These are phyloP conservation scores for Gonapodya prolifera DNA, from an alignment of 192 early-diverging fungal genomes.

Conservation along the genomic window DNA sequence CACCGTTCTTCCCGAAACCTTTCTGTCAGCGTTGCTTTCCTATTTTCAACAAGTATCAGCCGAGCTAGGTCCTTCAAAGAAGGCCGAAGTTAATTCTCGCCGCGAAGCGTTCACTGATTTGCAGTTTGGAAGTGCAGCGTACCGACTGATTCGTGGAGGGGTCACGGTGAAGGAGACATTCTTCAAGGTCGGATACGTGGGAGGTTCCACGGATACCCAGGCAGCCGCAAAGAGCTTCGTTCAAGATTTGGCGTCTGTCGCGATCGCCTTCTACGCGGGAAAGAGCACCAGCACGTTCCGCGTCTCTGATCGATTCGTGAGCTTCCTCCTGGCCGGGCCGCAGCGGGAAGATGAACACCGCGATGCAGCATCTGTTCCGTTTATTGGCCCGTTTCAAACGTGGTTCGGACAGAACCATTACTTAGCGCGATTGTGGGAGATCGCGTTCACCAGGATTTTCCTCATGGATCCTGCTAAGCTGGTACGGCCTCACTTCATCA, in stretches of 20 bases:
- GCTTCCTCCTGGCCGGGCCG: neutral
- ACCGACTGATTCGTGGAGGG: neutral
- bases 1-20: neutral
- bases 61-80: neutral
- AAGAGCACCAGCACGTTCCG: neutral
- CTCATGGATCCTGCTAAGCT: neutral
- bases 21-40: neutral
- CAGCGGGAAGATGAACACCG: neutral
- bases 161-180: neutral
- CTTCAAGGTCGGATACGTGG: neutral
- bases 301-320: neutral
- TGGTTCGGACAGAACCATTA: neutral
- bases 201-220: neutral
- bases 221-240: neutral
- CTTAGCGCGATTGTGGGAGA: neutral
- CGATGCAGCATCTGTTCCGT: neutral
- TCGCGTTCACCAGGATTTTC: neutral
- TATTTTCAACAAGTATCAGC: neutral
- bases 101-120: neutral
- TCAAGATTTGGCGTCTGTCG: neutral
- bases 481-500: neutral
- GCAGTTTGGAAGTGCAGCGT: neutral
- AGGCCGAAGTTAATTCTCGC: neutral
- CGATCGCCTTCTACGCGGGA: slow-evolving; percentile 5
- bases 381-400: neutral